phyloP scores from a whole-genome alignment of 306 rosid species.

The Castanopsis chinensis region DNA sequence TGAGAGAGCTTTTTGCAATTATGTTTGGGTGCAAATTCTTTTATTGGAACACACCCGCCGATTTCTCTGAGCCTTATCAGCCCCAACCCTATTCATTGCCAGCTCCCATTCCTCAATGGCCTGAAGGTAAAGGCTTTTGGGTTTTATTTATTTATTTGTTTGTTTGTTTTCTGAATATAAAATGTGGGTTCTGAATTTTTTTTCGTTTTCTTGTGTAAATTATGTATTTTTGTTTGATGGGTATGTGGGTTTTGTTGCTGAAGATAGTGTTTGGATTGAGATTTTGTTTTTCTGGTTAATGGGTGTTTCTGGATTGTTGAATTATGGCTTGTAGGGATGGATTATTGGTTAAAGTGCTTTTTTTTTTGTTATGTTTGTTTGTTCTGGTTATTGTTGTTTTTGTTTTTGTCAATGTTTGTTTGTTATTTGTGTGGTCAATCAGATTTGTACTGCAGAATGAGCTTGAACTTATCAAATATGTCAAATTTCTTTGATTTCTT shows the following conservation, averaged over 20 bases:
- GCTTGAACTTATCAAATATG: neutral
- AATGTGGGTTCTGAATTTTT: neutral
- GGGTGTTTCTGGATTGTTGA: neutral
- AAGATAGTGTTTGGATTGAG: neutral
- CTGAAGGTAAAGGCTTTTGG: conserved; percentile 43
- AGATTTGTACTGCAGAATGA: neutral
- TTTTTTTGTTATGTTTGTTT: neutral
- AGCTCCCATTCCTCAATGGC: conserved; percentile 62
- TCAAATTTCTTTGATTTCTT: neutral
- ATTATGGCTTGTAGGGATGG: neutral
- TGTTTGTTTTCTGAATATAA: neutral
- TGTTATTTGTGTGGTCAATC: neutral
- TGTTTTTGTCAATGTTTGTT: neutral
- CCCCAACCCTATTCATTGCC: conserved; percentile 54
- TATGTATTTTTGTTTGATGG: neutral
- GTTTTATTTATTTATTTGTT: neutral
- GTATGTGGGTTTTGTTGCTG: neutral
- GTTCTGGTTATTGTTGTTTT: neutral
- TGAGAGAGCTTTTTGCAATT: conserved; percentile 9
- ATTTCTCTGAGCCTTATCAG: conserved; percentile 31
- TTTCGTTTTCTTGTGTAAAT: neutral
- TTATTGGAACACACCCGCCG: conserved; percentile 27
- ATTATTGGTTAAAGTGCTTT: neutral
- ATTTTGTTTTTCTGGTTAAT: conserved; percentile 1
- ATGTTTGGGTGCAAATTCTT: conserved; percentile 48